phyloP scores from a whole-genome alignment of 1,284 basidiomycete genomes.

The Apiotrichum domesticum region DNA sequence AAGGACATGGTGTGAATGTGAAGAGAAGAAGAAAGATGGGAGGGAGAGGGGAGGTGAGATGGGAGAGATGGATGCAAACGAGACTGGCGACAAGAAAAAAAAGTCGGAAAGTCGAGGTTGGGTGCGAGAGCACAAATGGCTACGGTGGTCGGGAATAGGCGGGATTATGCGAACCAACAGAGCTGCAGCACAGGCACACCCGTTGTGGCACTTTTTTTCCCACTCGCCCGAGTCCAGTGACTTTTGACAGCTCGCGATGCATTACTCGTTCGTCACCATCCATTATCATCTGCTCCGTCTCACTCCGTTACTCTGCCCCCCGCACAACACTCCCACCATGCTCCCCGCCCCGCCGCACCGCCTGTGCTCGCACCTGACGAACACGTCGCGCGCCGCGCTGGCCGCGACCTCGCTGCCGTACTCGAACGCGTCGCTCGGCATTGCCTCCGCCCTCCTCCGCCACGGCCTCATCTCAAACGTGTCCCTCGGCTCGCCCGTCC shows the following conservation, averaged over 20 bases:
- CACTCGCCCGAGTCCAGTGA: neutral
- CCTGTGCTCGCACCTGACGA: conserved; percentile 43
- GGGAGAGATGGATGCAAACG: neutral
- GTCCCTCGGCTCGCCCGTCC: conserved; percentile 37
- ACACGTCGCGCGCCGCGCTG: conserved; percentile 40
- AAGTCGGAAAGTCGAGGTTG: too few relatives aligned
- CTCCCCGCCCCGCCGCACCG: conserved; percentile 37
- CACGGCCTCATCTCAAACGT: conserved; percentile 44
- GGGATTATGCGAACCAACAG: neutral
- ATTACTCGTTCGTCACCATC: neutral
- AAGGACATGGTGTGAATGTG: neutral
- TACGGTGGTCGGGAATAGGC: neutral
- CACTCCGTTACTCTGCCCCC: neutral
- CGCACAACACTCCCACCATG: neutral
- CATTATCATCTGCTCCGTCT: neutral
- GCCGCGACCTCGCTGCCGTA: conserved; percentile 42
- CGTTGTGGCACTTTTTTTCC: conserved; percentile 21
- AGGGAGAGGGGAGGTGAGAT: neutral
- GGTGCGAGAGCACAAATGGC: neutral
- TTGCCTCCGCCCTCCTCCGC: conserved; percentile 43
- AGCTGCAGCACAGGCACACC: neutral
- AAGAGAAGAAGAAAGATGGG: neutral
- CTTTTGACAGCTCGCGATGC: neutral
- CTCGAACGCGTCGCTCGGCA: conserved; percentile 36
- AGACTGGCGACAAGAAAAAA: neutral